These are phyloP conservation scores for Eutrema salsugineum DNA, from an alignment of 441 rosid genomes.

Conservation along the genomic window DNA sequence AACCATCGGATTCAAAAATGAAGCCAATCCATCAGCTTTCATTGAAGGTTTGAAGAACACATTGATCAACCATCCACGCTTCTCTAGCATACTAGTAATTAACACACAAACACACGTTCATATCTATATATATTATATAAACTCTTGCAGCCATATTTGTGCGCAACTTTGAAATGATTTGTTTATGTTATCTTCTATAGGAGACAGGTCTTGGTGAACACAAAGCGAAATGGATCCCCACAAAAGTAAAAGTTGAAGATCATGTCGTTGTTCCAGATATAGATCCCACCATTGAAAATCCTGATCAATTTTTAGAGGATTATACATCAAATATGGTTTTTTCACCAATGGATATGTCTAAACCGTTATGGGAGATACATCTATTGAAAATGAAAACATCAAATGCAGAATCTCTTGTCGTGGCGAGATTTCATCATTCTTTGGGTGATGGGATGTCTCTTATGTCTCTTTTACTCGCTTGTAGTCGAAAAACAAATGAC, in stretches of 20 bases:
- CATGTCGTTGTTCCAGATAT: constrained; percentile 22
- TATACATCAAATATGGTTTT: constrained; percentile 31
- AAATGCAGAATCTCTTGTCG: constrained; percentile 29
- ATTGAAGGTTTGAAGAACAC: constrained; percentile 38
- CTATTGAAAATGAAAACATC: constrained; percentile 33
- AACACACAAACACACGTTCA: background rate
- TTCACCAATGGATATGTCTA: constrained; percentile 33
- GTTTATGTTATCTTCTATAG: background rate
- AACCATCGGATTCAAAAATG: constrained; percentile 42
- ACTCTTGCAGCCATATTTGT: background rate
- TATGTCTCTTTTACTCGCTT: constrained; percentile 43
- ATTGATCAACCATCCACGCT: constrained; percentile 63
- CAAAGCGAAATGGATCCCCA: constrained; percentile 35
- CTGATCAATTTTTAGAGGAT: constrained; percentile 36
- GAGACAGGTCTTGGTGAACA: background rate
- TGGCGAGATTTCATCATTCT: constrained; percentile 37
- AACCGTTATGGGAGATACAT: constrained; percentile 45
- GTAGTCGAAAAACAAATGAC: constrained; percentile 31
- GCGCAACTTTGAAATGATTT: background rate
- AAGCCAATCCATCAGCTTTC: constrained; percentile 27
- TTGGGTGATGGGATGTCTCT: constrained; percentile 36
- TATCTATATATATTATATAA: background rate
- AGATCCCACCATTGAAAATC: constrained; percentile 8
- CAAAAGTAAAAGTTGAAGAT: constrained; percentile 33
- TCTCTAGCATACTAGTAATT: constrained; percentile 51